These are phyloP conservation scores for Sanghuangporus sanghuang DNA, from an alignment of 1,284 basidiomycete genomes.

Conservation along the genomic window DNA sequence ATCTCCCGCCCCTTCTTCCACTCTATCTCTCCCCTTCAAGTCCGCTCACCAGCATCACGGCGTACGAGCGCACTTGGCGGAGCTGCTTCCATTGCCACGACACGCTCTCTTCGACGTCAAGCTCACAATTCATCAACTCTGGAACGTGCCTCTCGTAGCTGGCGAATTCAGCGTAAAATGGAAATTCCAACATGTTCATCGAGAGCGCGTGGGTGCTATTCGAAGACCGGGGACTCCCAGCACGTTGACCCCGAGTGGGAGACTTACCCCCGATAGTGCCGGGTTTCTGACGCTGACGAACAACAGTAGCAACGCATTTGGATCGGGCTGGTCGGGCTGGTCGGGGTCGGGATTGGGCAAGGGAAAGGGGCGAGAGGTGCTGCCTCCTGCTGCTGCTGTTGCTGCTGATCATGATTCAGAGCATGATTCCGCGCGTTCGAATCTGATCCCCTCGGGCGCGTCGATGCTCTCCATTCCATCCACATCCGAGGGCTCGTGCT, in stretches of 20 bases:
- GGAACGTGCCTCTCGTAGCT: conserved; percentile 68
- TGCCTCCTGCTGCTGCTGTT: background rate
- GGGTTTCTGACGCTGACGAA: background rate
- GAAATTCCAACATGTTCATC: conserved; percentile 63
- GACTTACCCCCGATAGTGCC: background rate
- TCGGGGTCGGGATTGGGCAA: conserved; percentile 16
- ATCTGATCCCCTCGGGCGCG: conserved; percentile 2
- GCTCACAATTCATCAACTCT: conserved; percentile 66
- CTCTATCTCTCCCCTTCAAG: background rate
- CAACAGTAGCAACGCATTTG: background rate
- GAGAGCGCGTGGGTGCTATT: conserved; percentile 14
- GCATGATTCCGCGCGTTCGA: background rate
- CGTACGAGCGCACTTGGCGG: conserved; percentile 42
- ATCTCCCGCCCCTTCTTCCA: background rate
- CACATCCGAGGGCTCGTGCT: background rate
- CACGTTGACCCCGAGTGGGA: conserved; percentile 26
- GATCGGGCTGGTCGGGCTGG: background rate
- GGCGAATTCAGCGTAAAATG: conserved; percentile 74
- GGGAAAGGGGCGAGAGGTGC: conserved; percentile 30
- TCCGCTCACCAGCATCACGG: conserved; percentile 24
- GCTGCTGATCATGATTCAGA: conserved; percentile 10
- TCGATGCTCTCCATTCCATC: conserved; percentile 7
- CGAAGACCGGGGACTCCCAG: conserved; percentile 31
- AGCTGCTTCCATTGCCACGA: conserved; percentile 49
- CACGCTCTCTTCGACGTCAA: conserved; percentile 65